These are phyloP conservation scores for Taxillus chinensis DNA, from an alignment of 164 flowering plant genomes.

Conservation along the genomic window DNA sequence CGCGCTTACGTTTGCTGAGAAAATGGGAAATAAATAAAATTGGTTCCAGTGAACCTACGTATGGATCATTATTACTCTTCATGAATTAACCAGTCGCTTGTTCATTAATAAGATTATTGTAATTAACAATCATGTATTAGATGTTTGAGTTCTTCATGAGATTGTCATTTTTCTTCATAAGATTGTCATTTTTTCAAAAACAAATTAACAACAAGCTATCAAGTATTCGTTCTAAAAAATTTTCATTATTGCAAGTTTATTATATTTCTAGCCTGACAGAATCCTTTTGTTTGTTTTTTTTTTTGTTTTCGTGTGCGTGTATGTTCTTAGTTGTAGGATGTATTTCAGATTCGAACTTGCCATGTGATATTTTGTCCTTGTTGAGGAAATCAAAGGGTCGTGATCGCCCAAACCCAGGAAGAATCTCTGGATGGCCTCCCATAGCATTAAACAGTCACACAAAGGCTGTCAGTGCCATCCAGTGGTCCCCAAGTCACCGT, in stretches of 20 bases:
- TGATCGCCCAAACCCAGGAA: constrained; percentile 10
- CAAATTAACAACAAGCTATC: too few species aligned
- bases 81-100: too few species aligned
- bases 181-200: too few species aligned
- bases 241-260: too few species aligned
- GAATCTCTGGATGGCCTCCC: constrained; percentile 31
- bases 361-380: constrained; percentile 29
- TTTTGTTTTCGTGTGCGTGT: not conserved
- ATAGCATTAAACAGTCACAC: constrained; percentile 37
- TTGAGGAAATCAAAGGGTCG: constrained; percentile 34
- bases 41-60: not conserved
- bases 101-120: too few species aligned
- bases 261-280: not conserved
- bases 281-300: constrained; percentile 3
- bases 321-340: constrained; percentile 42
- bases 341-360: constrained; percentile 48
- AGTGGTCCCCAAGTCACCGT: constrained; percentile 78
- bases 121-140: too few species aligned
- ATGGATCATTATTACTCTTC: too few species aligned
- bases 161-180: too few species aligned
- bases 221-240: too few species aligned
- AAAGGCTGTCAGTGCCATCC: constrained; percentile 67
- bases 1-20: not conserved
- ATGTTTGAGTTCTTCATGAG: too few species aligned
- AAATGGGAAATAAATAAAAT: not conserved